Conservation (phyloP, 108 stramenopile species). For the Cyclotella choctawhatcheeana region DNA sequence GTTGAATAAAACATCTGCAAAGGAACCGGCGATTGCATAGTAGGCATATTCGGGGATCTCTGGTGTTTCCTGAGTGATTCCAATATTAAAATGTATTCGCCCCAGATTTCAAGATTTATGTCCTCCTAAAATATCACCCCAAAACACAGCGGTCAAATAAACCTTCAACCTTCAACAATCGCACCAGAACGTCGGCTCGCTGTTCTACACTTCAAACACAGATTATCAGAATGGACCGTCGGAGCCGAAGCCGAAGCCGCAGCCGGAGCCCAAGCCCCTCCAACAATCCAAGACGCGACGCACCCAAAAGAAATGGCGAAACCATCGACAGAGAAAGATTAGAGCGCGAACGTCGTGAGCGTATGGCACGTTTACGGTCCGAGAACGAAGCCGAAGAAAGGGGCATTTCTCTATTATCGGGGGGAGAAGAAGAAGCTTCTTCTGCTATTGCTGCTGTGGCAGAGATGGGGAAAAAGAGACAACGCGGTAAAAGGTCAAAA, state of each 20-base stretch:
- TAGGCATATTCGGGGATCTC: too few relatives aligned
- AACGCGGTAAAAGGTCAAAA: not conserved
- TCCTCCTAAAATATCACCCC: too few relatives aligned
- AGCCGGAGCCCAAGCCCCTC: slow-evolving; percentile 23
- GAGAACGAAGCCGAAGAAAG: slow-evolving; percentile 79
- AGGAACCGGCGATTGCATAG: too few relatives aligned
- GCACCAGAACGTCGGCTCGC: too few relatives aligned
- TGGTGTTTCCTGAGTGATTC: too few relatives aligned
- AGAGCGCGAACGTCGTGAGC: slow-evolving; percentile 66
- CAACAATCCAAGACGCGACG: slow-evolving; percentile 1
- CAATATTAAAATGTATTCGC: too few relatives aligned
- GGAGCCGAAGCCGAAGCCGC: not conserved
- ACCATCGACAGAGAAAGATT: slow-evolving; percentile 36
- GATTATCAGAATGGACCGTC: slow-evolving; percentile 3
- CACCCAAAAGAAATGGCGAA: slow-evolving; percentile 1
- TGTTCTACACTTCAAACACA: too few relatives aligned
- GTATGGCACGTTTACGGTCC: slow-evolving; percentile 81
- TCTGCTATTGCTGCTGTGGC: not conserved
- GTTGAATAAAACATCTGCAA: too few relatives aligned
- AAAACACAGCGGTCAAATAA: too few relatives aligned
- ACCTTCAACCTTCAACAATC: too few relatives aligned
- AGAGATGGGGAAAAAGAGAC: slow-evolving; percentile 28
- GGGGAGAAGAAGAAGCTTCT: slow-evolving; percentile 16
- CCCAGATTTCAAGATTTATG: too few relatives aligned
- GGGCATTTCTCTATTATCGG: slow-evolving; percentile 19